Evolutionary conservation across 164 flowering plant species (phyloP), one percentile per base, ranked within the genome.

Genomic region (Buxus sempervirens): DNA sequence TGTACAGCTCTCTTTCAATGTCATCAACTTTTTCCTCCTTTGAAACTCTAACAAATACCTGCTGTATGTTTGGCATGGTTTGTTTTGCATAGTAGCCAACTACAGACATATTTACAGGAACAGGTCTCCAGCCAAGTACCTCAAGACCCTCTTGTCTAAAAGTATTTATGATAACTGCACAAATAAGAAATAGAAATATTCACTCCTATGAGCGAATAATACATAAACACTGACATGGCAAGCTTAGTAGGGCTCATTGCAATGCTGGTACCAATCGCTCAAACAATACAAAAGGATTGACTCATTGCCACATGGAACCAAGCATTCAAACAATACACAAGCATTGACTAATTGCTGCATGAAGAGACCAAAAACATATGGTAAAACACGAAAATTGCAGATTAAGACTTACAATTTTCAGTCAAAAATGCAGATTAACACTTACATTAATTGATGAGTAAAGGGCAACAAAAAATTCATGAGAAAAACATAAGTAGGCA

Each of bases 71-170:
- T 60, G 99, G 99, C 90, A 91, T 82, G 55, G 98, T 82, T 83
- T 89, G 84, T 75, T 83, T 93, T 62, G 99, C 98, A 80, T 87
- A 82, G 65, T 72, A 83, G 61, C 99, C 99, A 77, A 96, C 98
- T 51, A 93, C 72, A 66, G 93, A 77, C 32, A 65, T 56, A 84
- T 96, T 80, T 67, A 88, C 89, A 71, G 99, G 99, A 64, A 93
- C 99, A 56, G 90, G 74, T 75, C 99, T 87, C 99, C 99, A 96
- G 57, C 98, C 99, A 70, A 96, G 89, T 79, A 93, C 97, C 83
- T 93, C 96, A 74, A 96, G 87, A 69, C 98, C 99, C 72, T 93
- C 98, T 88, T 90, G 82, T 68, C 68, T 80, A 73, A 96, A 88
- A 58, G 57, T 87, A 71, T 86, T 82, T 60, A 65, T 58, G 66